Evolutionary conservation across 1,284 basidiomycete genomes (phyloP).

Genomic region (Malassezia globosa): DNA sequence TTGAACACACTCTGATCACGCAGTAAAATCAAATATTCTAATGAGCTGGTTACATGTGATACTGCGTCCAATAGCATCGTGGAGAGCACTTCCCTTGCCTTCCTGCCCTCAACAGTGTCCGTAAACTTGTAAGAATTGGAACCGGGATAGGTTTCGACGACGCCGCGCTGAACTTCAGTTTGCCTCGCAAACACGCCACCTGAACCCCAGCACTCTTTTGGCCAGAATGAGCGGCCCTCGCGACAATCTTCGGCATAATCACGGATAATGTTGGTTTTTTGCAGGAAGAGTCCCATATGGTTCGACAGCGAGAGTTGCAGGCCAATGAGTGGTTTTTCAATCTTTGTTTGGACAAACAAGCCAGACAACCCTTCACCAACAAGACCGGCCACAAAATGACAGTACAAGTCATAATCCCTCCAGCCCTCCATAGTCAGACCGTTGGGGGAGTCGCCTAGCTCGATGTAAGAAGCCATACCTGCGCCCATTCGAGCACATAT

Average conservation of each 20-base stretch:
- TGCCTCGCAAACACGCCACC: constrained; percentile 28
- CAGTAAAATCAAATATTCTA: constrained; percentile 80
- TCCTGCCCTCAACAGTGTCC: constrained; percentile 26
- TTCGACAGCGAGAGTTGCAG: constrained; percentile 78
- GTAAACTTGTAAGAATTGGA: constrained; percentile 20
- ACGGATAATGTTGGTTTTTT: constrained; percentile 96
- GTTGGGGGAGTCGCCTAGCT: constrained; percentile 24
- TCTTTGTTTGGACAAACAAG: constrained; percentile 74
- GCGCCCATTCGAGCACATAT: constrained; percentile 61
- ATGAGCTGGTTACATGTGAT: constrained; percentile 66
- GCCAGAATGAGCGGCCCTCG: constrained; percentile 84
- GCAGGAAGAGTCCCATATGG: constrained; percentile 89
- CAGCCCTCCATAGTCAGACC: constrained; percentile 28
- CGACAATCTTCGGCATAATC: constrained; percentile 89
- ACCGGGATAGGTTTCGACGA: constrained; percentile 28
- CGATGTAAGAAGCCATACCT: constrained; percentile 83
- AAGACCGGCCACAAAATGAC: constrained; percentile 94
- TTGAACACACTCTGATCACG: constrained; percentile 88
- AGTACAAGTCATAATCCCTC: constrained; percentile 88
- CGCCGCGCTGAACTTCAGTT: constrained; percentile 33
- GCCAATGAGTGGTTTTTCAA: constrained; percentile 67
- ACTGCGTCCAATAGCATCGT: constrained; percentile 84
- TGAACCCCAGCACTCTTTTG: constrained; percentile 72
- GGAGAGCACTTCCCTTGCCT: constrained; percentile 49
- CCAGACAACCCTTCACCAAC: constrained; percentile 92